phyloP scores from a whole-genome alignment of 2,329 filamentous ascomycete genomes.

The Ilyonectria mors-panacis region DNA sequence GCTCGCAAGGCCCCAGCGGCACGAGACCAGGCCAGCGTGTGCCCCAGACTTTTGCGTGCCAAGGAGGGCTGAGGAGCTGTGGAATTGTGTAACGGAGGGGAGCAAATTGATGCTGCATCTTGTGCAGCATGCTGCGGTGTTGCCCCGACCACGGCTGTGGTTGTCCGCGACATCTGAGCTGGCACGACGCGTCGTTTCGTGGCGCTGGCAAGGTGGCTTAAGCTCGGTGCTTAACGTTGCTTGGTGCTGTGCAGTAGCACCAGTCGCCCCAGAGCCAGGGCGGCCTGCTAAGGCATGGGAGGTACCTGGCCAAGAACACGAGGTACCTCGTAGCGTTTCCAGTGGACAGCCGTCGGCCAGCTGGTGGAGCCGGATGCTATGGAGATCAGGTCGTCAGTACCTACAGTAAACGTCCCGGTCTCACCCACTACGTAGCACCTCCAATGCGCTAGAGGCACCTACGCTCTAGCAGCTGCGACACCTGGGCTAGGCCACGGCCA shows the following conservation, averaged over 20 bases:
- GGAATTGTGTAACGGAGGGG: neutral
- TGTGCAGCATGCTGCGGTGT: neutral
- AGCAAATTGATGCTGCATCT: neutral
- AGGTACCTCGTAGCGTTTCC: conserved; percentile 11
- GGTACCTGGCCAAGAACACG: conserved; percentile 19
- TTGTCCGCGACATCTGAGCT: too few species aligned
- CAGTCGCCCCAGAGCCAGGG: conserved; percentile 2
- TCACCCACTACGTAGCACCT: neutral
- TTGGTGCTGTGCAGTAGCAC: conserved; percentile 8
- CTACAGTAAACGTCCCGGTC: conserved; percentile 12
- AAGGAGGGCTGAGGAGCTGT: neutral
- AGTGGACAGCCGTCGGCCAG: conserved; percentile 11
- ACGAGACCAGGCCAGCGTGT: conserved; percentile 20
- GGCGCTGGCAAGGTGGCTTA: too few species aligned
- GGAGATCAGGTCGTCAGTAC: conserved; percentile 25
- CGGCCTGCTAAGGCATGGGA: conserved; percentile 3
- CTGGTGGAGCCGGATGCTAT: conserved; percentile 14
- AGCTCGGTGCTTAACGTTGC: neutral
- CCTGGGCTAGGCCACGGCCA: neutral
- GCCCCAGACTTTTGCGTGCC: neutral
- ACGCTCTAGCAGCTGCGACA: neutral
- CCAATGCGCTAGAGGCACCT: neutral
- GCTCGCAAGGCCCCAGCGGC: conserved; percentile 9
- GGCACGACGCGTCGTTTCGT: too few species aligned
- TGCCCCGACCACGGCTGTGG: too few species aligned